Evolutionary conservation across 2,329 filamentous ascomycete species (phyloP).

Genomic region (Hypoxylon sp.): DNA sequence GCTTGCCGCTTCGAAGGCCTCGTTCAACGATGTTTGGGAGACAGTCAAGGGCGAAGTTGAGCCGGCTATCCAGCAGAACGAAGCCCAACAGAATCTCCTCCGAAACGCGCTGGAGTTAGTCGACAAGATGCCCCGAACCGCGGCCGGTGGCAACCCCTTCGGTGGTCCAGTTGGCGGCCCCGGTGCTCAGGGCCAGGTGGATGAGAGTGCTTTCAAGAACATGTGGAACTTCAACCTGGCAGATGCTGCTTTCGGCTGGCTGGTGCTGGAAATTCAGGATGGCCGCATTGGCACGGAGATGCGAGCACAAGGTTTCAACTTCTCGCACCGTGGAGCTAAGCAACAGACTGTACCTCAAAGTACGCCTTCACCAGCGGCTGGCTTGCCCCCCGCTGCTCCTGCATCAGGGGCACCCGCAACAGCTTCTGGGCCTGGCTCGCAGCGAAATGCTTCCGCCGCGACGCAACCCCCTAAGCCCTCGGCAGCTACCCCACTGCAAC

Average conservation of each 20-base stretch:
- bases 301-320: conserved; percentile 99
- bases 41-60: conserved; percentile 97
- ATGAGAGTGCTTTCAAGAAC: conserved; percentile 99
- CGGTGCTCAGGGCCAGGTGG: conserved; percentile 85
- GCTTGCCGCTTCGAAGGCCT: conserved; percentile 96
- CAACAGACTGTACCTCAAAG: conserved; percentile 65
- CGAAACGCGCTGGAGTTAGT: conserved; percentile 93
- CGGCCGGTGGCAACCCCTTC: conserved; percentile 96
- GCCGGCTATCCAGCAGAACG: conserved; percentile 92
- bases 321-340: conserved; percentile 93
- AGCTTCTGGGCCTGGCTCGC: conserved; percentile 55
- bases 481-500: conserved; percentile 60
- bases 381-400: conserved; percentile 51
- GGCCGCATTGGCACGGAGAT: conserved; percentile 98
- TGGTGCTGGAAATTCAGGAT: conserved; percentile 94
- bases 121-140: conserved; percentile 97
- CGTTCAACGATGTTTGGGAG: conserved; percentile 99
- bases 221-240: conserved; percentile 99
- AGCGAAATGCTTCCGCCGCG: conserved; percentile 53
- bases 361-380: conserved; percentile 57
- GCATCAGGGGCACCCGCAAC: conserved; percentile 40
- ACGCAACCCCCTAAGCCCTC: conserved; percentile 61
- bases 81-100: conserved; percentile 91
- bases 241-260: conserved; percentile 96
- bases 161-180: conserved; percentile 85